Evolutionary conservation across 1,139 yeast genomes (phyloP).

Genomic region (Debaryomycetaceae sp.): DNA sequence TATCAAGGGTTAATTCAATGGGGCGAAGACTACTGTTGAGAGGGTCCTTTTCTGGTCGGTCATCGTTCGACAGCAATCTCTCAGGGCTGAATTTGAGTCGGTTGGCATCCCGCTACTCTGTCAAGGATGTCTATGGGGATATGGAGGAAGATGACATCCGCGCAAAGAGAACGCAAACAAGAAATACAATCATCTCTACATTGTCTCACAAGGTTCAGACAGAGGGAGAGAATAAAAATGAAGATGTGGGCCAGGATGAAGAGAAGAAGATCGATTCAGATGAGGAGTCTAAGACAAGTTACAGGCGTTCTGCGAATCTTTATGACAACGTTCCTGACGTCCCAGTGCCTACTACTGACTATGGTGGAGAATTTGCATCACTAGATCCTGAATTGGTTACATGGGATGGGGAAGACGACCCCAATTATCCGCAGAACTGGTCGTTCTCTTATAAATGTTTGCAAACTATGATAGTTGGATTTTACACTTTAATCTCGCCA

Average conservation of each 20-base stretch:
- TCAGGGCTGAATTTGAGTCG: conserved; percentile 5
- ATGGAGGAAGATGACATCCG: conserved; percentile 20
- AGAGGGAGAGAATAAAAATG: conserved; percentile 8
- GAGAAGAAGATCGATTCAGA: conserved; percentile 7
- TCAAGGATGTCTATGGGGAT: conserved; percentile 29
- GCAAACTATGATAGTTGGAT: conserved; percentile 47
- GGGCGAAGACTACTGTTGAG: conserved; percentile 1
- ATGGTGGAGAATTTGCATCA: conserved; percentile 47
- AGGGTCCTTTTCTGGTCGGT: conserved; percentile 1
- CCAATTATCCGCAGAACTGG: conserved; percentile 64
- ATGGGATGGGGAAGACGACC: conserved; percentile 64
- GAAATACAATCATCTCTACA: conserved; percentile 30
- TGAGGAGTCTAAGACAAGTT: not conserved
- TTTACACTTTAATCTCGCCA: conserved; percentile 55
- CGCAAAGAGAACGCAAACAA: conserved; percentile 32
- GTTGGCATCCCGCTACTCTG: conserved; percentile 19
- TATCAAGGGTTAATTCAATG: not conserved
- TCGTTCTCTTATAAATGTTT: conserved; percentile 30
- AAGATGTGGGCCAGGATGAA: conserved; percentile 5
- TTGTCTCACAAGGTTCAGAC: conserved; percentile 17
- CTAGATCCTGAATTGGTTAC: conserved; percentile 63
- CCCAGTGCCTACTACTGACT: conserved; percentile 40
- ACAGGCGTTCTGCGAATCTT: not conserved
- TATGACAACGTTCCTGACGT: conserved; percentile 30
- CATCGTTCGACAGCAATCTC: conserved; percentile 1